Percentiles rank a stretch among this genome's conserved stretches.
Conservation (phyloP, 805 yeast species). For the Kuraishia hungarica region DNA sequence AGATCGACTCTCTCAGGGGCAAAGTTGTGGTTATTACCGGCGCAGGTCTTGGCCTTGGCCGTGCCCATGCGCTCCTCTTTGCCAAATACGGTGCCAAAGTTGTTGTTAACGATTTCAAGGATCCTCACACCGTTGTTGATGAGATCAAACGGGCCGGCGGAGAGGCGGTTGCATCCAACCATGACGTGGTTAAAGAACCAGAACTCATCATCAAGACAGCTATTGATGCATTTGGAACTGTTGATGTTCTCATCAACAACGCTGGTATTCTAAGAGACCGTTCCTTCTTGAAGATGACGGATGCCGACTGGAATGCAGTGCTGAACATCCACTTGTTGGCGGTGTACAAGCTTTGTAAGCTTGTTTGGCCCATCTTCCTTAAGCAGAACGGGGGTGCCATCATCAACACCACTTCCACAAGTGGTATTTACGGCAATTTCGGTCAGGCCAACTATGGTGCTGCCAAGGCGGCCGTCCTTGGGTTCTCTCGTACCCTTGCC, state of each 20-base stretch:
- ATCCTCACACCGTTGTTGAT: constrained; percentile 64
- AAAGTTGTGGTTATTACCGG: constrained; percentile 92
- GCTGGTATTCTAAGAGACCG: constrained; percentile 93
- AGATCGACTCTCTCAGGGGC: constrained; percentile 55
- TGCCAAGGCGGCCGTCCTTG: constrained; percentile 84
- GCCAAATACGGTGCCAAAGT: constrained; percentile 93
- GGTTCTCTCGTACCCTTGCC: constrained; percentile 79
- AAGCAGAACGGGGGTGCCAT: constrained; percentile 76
- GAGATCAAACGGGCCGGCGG: constrained; percentile 65
- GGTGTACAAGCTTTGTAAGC: constrained; percentile 71
- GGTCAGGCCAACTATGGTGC: constrained; percentile 96
- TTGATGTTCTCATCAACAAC: constrained; percentile 82
- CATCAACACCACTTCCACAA: constrained; percentile 86
- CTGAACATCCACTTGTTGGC: constrained; percentile 77
- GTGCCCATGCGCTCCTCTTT: constrained; percentile 75
- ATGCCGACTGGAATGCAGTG: constrained; percentile 76
- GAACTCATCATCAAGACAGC: constrained; percentile 73
- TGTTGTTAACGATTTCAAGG: constrained; percentile 82
- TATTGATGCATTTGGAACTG: constrained; percentile 64
- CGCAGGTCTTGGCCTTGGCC: constrained; percentile 91
- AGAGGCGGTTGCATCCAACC: constrained; percentile 73
- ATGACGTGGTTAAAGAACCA: constrained; percentile 74
- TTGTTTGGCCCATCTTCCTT: constrained; percentile 86
- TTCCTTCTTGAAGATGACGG: constrained; percentile 78
- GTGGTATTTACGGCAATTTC: constrained; percentile 95